Conservation (phyloP, 225 moss, liverwort and hornwort species). For the Polytrichum formosum region DNA sequence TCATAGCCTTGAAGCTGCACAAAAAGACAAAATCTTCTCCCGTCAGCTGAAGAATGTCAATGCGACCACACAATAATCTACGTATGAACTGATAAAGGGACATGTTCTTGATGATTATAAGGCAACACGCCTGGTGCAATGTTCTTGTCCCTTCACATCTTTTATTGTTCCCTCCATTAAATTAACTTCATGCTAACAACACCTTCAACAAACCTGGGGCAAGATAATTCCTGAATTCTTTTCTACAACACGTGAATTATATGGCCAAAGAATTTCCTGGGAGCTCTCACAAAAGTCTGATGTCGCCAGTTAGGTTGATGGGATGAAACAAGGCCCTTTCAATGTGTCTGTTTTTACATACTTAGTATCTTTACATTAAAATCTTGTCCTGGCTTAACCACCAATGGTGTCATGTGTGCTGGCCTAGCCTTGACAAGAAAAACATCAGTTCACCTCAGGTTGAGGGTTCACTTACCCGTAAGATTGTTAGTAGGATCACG, state of each 20-base stretch:
- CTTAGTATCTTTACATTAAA: background rate
- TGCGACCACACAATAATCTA: background rate
- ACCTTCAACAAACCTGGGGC: too few species aligned
- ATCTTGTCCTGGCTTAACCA: background rate
- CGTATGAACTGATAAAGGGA: too few species aligned
- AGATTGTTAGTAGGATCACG: slow-evolving; percentile 67
- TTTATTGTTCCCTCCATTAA: background rate
- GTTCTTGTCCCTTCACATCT: background rate
- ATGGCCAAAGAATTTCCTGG: background rate
- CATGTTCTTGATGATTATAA: background rate
- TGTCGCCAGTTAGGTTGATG: background rate
- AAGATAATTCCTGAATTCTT: too few species aligned
- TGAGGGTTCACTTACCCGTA: slow-evolving; percentile 51
- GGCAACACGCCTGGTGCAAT: background rate
- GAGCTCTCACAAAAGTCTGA: background rate
- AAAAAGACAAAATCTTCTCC: background rate
- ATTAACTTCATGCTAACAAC: too few species aligned
- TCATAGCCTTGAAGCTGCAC: slow-evolving; percentile 95
- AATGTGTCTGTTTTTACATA: background rate
- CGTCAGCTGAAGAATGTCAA: background rate
- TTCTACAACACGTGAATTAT: background rate
- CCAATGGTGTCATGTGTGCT: background rate
- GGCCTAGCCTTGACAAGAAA: background rate
- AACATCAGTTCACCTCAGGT: background rate
- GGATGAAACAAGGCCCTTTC: background rate